Percentiles rank a stretch among this genome's conserved stretches.
phyloP scores from a whole-genome alignment of 1,284 basidiomycete species.

The Ceratobasidium sp. region DNA sequence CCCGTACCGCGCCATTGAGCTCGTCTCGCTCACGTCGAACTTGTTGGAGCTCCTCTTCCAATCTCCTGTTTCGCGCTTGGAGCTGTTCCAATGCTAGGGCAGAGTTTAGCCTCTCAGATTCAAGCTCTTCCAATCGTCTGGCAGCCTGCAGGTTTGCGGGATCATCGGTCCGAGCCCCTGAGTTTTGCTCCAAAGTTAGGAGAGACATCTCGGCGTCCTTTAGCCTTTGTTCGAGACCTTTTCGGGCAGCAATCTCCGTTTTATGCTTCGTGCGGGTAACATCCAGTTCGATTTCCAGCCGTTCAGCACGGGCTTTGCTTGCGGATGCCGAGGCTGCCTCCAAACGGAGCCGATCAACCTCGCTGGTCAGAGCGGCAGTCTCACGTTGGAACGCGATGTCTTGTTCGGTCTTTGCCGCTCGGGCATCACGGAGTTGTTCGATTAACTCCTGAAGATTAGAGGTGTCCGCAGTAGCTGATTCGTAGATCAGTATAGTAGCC shows the following conservation, averaged over 20 bases:
- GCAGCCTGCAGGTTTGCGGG: slow-evolving; percentile 56
- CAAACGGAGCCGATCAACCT: slow-evolving; percentile 64
- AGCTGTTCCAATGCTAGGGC: slow-evolving; percentile 72
- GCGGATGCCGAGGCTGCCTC: slow-evolving; percentile 30
- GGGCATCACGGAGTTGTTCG: slow-evolving; percentile 67
- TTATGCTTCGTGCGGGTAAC: slow-evolving; percentile 42
- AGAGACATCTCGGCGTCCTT: slow-evolving; percentile 27
- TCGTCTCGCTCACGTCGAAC: slow-evolving; percentile 73
- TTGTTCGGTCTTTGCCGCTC: slow-evolving; percentile 65
- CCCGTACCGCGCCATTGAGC: slow-evolving; percentile 52
- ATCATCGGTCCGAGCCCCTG: slow-evolving; percentile 36
- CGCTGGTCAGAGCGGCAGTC: slow-evolving; percentile 62
- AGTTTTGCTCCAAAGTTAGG: slow-evolving; percentile 10
- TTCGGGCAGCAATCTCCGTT: slow-evolving; percentile 31
- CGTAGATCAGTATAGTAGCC: slow-evolving; percentile 13
- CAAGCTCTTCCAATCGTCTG: slow-evolving; percentile 57
- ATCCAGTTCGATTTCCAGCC: slow-evolving; percentile 44
- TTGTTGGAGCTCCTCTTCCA: slow-evolving; percentile 64
- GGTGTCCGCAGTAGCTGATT: slow-evolving; percentile 65
- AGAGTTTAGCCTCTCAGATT: slow-evolving; percentile 65
- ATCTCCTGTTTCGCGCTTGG: slow-evolving; percentile 57
- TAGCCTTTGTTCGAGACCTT: slow-evolving; percentile 41
- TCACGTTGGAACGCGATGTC: slow-evolving; percentile 68
- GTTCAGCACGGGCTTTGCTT: slow-evolving; percentile 35
- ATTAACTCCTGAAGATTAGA: slow-evolving; percentile 74